Evolutionary conservation across 371 early-diverging fungal species (phyloP).

Genomic region (Mucor piriformis): DNA sequence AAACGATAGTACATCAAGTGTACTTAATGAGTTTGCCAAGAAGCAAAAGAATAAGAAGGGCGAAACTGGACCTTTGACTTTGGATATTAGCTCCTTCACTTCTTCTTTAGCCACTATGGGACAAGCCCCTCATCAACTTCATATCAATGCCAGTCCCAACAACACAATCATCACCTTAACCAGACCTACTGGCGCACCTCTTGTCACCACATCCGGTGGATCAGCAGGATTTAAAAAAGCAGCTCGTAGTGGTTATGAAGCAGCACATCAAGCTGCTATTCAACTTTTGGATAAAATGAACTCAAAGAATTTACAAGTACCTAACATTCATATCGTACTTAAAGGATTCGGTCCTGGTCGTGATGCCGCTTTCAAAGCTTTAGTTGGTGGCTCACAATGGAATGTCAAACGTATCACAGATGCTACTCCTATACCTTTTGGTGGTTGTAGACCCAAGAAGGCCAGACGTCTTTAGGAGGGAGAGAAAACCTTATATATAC

Average conservation of each 20-base stretch:
- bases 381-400: constrained; percentile 68
- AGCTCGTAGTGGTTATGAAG: constrained; percentile 87
- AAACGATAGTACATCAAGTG: constrained; percentile 2
- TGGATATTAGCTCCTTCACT: constrained; percentile 9
- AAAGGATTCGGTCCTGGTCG: constrained; percentile 94
- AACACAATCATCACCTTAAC: constrained; percentile 92
- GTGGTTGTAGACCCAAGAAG: constrained; percentile 94
- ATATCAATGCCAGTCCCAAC: constrained; percentile 83
- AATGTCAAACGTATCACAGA: constrained; percentile 79
- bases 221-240: constrained; percentile 89
- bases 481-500: background rate
- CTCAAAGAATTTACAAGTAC: constrained; percentile 65
- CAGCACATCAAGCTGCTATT: constrained; percentile 90
- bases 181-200: constrained; percentile 67
- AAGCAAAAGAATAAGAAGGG: constrained; percentile 5
- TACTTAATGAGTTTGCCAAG: constrained; percentile 5
- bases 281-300: constrained; percentile 70
- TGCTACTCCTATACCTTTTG: constrained; percentile 90
- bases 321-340: constrained; percentile 76
- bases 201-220: constrained; percentile 81
- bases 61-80: background rate
- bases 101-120: constrained; percentile 17
- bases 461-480: constrained; percentile 74
- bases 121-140: constrained; percentile 58
- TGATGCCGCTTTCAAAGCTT: constrained; percentile 89